Evolutionary conservation across 1,284 basidiomycete genomes (phyloP), one percentile per base, ranked within the genome.

Genomic region (Sanghuangporus weigelae): DNA sequence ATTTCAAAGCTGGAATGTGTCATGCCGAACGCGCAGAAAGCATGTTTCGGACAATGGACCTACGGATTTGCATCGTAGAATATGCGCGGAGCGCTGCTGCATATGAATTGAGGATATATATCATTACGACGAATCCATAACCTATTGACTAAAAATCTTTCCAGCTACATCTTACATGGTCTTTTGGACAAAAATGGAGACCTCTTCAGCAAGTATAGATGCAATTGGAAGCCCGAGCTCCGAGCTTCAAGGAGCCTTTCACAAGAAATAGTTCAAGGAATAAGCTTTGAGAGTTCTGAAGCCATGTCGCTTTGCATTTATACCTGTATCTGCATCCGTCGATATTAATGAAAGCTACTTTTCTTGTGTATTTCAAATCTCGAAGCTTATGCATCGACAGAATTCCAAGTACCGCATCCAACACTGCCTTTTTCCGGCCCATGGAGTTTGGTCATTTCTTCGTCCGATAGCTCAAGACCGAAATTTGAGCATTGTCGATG

Each of bases 391-490:
- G 69, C 75, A 68, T 87, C 78, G 23, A 90, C 82, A 8, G 89
- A 88, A 69, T 92, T 90, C 90, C 90, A 92, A 60, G 82, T 85
- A 49, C 86, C 72, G 8, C 83, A 81, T 10, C 89, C 90, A 0
- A 75, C 79, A 62, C 81, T 78, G 1, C 87, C 90, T 46, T 76
- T 72, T 71, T 93, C 89, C 4, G 93, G 76, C 0, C 70, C 76
- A 69, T 92, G 84, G 8, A 94, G 73, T 42, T 72, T 73, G 1
- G 67, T 67, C 81, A 94, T 85, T 66, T 94, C 90, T 48, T 83
- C 82, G 7, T 75, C 70, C 57, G 73, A 74, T 16, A 95, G 78
- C 61, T 81, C 80, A 69, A 95, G 94, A 71, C 88, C 84, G 65
- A 84, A 92, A 94, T 72, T 21, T 86, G 72, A 0, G 84, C 74